phyloP scores from a whole-genome alignment of 495 filamentous ascomycete species.

The Tricharina praecox region DNA sequence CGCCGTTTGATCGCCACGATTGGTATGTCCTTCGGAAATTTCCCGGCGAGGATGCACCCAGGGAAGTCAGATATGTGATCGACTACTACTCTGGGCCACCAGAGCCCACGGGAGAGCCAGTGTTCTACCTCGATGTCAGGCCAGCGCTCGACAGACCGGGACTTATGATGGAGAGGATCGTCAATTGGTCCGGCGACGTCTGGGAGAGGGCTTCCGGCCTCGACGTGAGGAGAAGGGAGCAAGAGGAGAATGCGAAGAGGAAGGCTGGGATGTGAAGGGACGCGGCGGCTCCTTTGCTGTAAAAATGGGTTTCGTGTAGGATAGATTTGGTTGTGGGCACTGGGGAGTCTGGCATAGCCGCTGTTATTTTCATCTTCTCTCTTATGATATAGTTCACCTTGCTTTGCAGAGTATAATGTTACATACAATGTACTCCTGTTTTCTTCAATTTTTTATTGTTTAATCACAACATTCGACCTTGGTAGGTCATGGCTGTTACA shows the following conservation, averaged over 20 bases:
- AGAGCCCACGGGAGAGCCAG: conserved; percentile 78
- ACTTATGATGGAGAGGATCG: conserved; percentile 60
- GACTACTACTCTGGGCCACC: conserved; percentile 87
- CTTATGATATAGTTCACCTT: too few species aligned
- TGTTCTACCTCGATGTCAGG: conserved; percentile 94
- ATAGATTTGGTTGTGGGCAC: not conserved
- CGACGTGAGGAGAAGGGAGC: conserved; percentile 34
- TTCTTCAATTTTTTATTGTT: too few species aligned
- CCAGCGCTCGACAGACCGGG: conserved; percentile 76
- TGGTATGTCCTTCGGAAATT: conserved; percentile 70
- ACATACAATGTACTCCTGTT: too few species aligned
- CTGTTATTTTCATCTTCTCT: too few species aligned
- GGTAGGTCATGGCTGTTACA: too few species aligned
- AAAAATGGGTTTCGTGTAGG: not conserved
- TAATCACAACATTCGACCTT: too few species aligned
- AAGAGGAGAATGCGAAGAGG: conserved; percentile 11
- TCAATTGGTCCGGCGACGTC: conserved; percentile 82
- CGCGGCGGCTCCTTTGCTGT: not conserved
- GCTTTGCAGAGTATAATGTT: too few species aligned
- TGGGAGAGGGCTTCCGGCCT: conserved; percentile 81
- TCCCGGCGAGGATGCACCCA: conserved; percentile 33
- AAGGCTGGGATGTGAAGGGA: conserved; percentile 1
- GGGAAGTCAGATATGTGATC: conserved; percentile 84
- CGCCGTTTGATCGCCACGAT: conserved; percentile 95
- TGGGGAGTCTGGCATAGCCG: too few species aligned